Percentiles rank a stretch among this genome's conserved stretches.
These are phyloP conservation scores for Venustampulla echinocandica DNA, from an alignment of 495 filamentous ascomycete genomes.

Conservation along the genomic window DNA sequence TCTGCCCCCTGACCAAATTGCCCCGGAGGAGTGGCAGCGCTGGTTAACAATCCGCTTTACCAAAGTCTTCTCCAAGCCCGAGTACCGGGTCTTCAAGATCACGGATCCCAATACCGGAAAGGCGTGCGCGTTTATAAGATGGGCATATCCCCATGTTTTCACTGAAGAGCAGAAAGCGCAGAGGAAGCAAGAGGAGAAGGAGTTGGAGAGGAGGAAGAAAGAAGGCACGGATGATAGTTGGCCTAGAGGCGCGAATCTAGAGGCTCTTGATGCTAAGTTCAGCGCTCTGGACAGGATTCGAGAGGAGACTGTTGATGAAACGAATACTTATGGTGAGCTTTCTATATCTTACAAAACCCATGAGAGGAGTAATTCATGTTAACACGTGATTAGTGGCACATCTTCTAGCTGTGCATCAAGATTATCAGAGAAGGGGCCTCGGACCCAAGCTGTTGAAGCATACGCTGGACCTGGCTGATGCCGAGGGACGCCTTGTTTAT, in stretches of 20 bases:
- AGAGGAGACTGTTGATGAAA: slow-evolving; percentile 14
- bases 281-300: neutral
- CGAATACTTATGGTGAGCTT: too few relatives aligned
- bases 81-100: slow-evolving; percentile 17
- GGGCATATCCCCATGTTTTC: slow-evolving; percentile 10
- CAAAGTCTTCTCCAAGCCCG: slow-evolving; percentile 7
- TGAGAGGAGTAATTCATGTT: neutral
- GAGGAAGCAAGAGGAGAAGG: slow-evolving; percentile 2
- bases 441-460: slow-evolving; percentile 16
- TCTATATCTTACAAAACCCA: neutral
- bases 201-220: neutral
- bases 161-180: slow-evolving; percentile 11
- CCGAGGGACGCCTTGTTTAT: slow-evolving; percentile 14
- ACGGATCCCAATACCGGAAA: slow-evolving; percentile 3
- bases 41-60: slow-evolving; percentile 11
- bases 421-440: slow-evolving; percentile 18
- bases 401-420: slow-evolving; percentile 10
- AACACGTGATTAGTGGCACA: slow-evolving; percentile 11
- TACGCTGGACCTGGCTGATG: slow-evolving; percentile 16
- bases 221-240: slow-evolving; percentile 7
- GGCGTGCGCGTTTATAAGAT: slow-evolving; percentile 13
- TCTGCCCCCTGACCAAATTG: slow-evolving; percentile 2
- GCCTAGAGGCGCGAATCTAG: slow-evolving; percentile 19
- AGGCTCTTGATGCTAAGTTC: slow-evolving; percentile 16
- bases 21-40: neutral